Evolutionary conservation across 768 basidiomycete genomes (phyloP).

Genomic region (Collybiopsis confluens): DNA sequence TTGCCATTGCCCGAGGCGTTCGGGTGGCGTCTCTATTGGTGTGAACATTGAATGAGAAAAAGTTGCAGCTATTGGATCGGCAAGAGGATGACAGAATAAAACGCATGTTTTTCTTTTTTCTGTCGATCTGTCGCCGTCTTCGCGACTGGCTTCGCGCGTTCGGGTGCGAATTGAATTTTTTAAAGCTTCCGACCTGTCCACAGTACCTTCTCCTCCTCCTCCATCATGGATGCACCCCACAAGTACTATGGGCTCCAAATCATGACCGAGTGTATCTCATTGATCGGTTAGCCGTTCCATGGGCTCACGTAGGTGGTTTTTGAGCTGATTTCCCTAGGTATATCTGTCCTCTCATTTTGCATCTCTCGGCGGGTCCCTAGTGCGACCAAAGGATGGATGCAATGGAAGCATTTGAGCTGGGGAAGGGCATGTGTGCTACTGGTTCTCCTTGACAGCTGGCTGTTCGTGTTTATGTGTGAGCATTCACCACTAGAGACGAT

Average conservation of each 20-base stretch:
- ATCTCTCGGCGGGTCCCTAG: conserved; percentile 3
- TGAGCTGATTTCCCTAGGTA: background rate
- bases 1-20: too few relatives aligned
- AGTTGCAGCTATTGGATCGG: background rate
- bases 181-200: background rate
- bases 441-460: conserved; percentile 7
- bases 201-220: background rate
- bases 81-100: background rate
- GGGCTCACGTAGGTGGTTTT: background rate
- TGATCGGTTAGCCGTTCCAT: background rate
- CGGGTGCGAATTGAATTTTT: background rate
- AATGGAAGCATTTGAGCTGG: conserved; percentile 9
- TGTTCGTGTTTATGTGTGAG: conserved; percentile 7
- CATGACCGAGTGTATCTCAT: background rate
- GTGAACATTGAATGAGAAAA: too few relatives aligned
- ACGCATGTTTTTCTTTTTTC: background rate
- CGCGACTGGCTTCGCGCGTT: background rate
- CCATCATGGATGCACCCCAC: background rate
- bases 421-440: conserved; percentile 6
- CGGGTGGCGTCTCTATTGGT: too few relatives aligned
- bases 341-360: conserved; percentile 6
- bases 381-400: background rate
- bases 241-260: background rate
- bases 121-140: background rate
- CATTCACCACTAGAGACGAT: background rate